Evolutionary conservation across 202 grass and related monocot genomes (phyloP), one percentile per base, ranked within the genome.

Genomic region (Digitaria exilis): DNA sequence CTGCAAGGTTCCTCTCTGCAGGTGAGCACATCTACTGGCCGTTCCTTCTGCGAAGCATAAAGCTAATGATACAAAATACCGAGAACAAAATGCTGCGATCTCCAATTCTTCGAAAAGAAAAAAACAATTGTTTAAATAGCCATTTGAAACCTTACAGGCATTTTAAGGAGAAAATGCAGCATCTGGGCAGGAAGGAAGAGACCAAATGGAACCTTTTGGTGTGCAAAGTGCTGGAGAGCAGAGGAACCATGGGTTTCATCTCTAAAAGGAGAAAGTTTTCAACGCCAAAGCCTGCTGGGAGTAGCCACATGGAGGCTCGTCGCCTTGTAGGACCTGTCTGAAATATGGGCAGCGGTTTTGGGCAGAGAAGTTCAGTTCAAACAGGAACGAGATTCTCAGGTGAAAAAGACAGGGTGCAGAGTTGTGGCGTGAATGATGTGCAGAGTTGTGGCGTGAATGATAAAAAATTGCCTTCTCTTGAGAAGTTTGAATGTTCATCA

Each of bases 1-100:
- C 24, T 97, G 91, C 85, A 88, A 88, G 77, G 94, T 97, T 43
- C 91, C 94, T 41, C 80, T 97, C 19, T 97, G 94, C 85, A 92
- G 94, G 94, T 97, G 52, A 80, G 73, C 46, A 26, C 24, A 19
- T 55, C 14, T 28, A 13, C 45, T 68, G 48, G 66, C 22, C 80
- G 28, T 18, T 5, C 28, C 52, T 24, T 60, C 16, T 51, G 78
- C 19, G 66, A 32, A 16, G 5, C 31, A 43, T 31, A 52, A 3
- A 37, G 1, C 35, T 34, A n/a, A 32, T 0, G 44, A 49, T 2
- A 34, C 26, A 52, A 19, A 21, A 72, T 9, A 44, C 7, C 12
- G 15, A 24, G 25, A 16, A 41, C 13, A 30, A 9, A 14, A 46
- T 45, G 57, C 6, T 7, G 17, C 50, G 7, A 1, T 51, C 29